phyloP scores from a whole-genome alignment of 805 yeast genomes.

The Sugiyamaella marilandica region DNA sequence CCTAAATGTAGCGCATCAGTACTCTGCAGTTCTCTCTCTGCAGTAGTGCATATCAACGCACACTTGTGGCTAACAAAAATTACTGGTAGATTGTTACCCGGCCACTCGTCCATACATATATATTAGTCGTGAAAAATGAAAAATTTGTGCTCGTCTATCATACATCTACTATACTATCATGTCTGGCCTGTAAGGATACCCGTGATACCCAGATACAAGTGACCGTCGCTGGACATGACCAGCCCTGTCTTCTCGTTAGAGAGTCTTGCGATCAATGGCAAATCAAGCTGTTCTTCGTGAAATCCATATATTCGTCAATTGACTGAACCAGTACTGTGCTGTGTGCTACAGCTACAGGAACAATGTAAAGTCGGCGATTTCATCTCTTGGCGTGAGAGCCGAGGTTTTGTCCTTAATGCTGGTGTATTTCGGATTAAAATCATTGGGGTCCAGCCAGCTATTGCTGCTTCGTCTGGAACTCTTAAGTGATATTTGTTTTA shows the following conservation, averaged over 20 bases:
- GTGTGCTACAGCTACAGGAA: not conserved
- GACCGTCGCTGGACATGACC: slow-evolving; percentile 3
- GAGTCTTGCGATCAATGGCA: slow-evolving; percentile 11
- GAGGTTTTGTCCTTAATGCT: slow-evolving; percentile 10
- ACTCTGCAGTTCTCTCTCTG: too few species aligned
- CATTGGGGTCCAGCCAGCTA: slow-evolving; percentile 9
- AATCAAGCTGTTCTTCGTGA: not conserved
- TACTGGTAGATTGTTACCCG: too few species aligned
- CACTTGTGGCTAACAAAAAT: too few species aligned
- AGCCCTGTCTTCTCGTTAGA: slow-evolving; percentile 12
- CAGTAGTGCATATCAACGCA: too few species aligned
- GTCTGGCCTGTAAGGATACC: slow-evolving; percentile 7
- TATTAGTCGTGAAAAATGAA: not conserved
- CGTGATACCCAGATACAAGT: slow-evolving; percentile 9
- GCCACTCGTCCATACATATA: not conserved
- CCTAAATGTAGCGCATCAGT: too few species aligned
- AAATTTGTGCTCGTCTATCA: not conserved
- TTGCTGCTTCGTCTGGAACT: not conserved
- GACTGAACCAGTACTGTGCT: slow-evolving; percentile 4
- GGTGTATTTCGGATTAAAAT: slow-evolving; percentile 12
- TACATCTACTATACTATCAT: not conserved
- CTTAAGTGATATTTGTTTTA: not conserved
- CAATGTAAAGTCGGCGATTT: slow-evolving; percentile 1
- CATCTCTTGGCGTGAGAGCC: slow-evolving; percentile 2
- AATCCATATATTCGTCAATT: slow-evolving; percentile 1